Base-by-base conservation (phyloP, 495 filamentous ascomycete genomes). In the Aspergillus leporis region DNA sequence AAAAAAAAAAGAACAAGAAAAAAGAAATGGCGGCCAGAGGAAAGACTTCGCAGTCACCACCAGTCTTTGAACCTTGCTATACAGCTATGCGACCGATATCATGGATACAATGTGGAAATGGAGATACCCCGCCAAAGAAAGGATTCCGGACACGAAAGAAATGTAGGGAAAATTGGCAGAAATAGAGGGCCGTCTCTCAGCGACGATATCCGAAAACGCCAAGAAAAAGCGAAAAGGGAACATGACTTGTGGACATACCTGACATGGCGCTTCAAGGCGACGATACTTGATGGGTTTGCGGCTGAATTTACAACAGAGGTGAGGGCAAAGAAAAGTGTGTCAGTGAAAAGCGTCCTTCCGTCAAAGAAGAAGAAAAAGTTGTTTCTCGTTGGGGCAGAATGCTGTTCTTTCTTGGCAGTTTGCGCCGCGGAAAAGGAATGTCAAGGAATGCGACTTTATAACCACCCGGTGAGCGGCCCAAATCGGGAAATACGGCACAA, bases 151-250 rank as follows among this genome's bases (percentile, higher is more conserved):
- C 41, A 45, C n/a, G 34, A 36, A 45, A 14, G 16, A 8, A 9
- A 45, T 7, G 41, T 19, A 45, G 41, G 18, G 18, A 19, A 45
- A 19, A 45, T 10, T 18, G 41, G 5, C 41, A 16, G 28, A 43
- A 61, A 48, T 36, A 56, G 16, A 25, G n/a, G 50, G 21, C 60
- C 45, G 47, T 58, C 41, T 51, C 21, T 43, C 40, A 50, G 31
- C 53, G 45, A 58, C 51, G 57, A 53, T 51, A 56, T 63, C 56
- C 56, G 61, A 50, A 45, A 43, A 25, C 40, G 56, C 53, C 53
- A 55, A 55, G 53, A 23, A 41, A 14, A 41, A 55, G 46, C 22
- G 16, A 13, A 28, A 55, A 41, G 46, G 7, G 40, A 46, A 31
- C 4, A 25, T 28, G n/a, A 22, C n/a, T 23, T 19, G 41, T 31